These are phyloP conservation scores for Eruca vesicaria DNA, from an alignment of 441 rosid species.

Conservation along the genomic window DNA sequence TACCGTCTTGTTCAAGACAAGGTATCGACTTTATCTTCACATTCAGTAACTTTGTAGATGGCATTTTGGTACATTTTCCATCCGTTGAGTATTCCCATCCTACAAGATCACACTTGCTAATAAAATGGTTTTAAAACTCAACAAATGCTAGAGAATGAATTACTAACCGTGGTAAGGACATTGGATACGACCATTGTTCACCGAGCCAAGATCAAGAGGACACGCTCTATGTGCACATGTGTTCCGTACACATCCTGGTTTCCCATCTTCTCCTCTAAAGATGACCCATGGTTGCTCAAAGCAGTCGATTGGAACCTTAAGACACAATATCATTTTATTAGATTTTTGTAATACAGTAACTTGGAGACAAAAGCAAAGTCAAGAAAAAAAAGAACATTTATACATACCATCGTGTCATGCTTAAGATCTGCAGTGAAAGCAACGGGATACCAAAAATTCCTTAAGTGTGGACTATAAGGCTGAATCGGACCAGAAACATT, in stretches of 20 bases:
- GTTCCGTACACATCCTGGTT: constrained; percentile 88
- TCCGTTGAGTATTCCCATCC: constrained; percentile 96
- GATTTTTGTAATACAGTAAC: no score
- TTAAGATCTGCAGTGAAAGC: constrained; percentile 82
- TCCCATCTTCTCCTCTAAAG: constrained; percentile 89
- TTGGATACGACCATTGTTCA: constrained; percentile 86
- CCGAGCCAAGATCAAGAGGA: constrained; percentile 94
- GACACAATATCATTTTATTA: background rate
- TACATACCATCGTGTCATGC: constrained; percentile 83
- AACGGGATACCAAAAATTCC: constrained; percentile 94
- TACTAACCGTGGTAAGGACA: constrained; percentile 97
- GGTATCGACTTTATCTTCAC: constrained; percentile 80
- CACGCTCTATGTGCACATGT: constrained; percentile 98
- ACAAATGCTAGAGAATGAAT: background rate
- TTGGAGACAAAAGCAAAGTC: no score
- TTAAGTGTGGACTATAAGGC: constrained; percentile 65
- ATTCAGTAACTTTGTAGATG: constrained; percentile 66
- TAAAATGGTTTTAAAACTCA: background rate
- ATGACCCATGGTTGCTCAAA: constrained; percentile 95
- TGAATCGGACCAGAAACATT: constrained; percentile 89
- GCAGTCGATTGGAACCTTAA: constrained; percentile 86
- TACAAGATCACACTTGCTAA: constrained; percentile 32
- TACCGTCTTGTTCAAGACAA: constrained; percentile 89
- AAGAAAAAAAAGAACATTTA: background rate
- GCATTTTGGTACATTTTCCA: constrained; percentile 94